Evolutionary conservation across 768 basidiomycete genomes (phyloP), one percentile per base, ranked within the genome.

Genomic region (Rhodotorula taiwanensis): DNA sequence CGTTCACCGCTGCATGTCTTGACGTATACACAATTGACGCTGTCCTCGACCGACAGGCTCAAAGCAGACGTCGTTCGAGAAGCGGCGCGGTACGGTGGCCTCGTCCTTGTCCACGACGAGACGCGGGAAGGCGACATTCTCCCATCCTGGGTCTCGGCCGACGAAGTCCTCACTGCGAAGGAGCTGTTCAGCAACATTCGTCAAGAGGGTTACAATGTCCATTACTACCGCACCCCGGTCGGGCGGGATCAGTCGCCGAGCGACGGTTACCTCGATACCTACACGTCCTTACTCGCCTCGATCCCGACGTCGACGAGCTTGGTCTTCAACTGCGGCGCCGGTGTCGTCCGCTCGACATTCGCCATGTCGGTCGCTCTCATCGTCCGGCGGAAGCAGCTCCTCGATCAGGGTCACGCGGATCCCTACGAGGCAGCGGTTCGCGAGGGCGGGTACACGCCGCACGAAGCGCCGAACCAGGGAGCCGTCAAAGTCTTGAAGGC

Each of bases 281-380:
- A 97, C 74, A 79, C 93, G 25, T 81, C 80, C 5, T 84, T 94
- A 39, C 86, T 99, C 62, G 83, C 84, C 66, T 76, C 81, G 43
- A 83, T 86, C 0, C 93, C 94, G 4, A 77, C 86, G 6, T 79
- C 79, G 23, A 91, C 90, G 0, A 84, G 87, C 0, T 79, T 98
- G 25, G 87, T 98, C 7, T 97, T 98, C 75, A 91, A 88, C 52
- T 97, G 94, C 74, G 94, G 95, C 36, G 91, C 94, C 84, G 95
- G 95, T 49, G 90, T 89, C 4, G 93, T 97, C 1, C 82, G 94
- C 25, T 76, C 74, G 64, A 97, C 93, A 0, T 98, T 95, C 73
- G 91, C 89, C 5, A 98, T 98, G 95, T 83, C 86, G n/a, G 89
- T 91, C 11, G 92, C 94, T 1, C 83, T 85, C 60, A 79, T 99